Conservation (phyloP, 495 filamentous ascomycete genomes). For the Amniculicola lignicola region DNA sequence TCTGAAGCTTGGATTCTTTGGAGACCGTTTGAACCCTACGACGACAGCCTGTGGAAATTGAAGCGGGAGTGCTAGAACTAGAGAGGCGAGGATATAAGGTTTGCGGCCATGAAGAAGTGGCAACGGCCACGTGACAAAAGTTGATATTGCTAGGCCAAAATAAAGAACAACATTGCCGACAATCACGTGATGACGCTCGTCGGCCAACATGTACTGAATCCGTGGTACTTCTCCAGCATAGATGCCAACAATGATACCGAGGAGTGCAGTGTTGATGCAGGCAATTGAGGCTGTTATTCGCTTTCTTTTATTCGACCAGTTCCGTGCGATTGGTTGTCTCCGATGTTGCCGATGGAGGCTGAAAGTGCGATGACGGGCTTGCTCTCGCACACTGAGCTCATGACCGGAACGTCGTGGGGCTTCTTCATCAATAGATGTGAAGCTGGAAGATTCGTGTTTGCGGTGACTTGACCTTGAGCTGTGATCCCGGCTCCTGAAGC, state of each 20-base stretch:
- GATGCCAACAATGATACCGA: slow-evolving; percentile 68
- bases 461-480: not conserved
- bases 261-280: slow-evolving; percentile 65
- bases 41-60: slow-evolving; percentile 71
- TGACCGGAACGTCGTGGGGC: not conserved
- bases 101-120: slow-evolving; percentile 74
- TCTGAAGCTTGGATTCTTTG: slow-evolving; percentile 54
- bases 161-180: slow-evolving; percentile 72
- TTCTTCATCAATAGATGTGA: not conserved
- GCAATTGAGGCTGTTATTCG: slow-evolving; percentile 62
- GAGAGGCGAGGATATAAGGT: slow-evolving; percentile 63
- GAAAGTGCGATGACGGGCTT: slow-evolving; percentile 22
- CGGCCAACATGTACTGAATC: slow-evolving; percentile 68
- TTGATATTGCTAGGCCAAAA: slow-evolving; percentile 63
- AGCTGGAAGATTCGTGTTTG: not conserved
- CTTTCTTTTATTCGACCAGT: slow-evolving; percentile 64
- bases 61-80: slow-evolving; percentile 65
- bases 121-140: slow-evolving; percentile 67
- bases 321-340: slow-evolving; percentile 51
- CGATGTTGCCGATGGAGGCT: slow-evolving; percentile 28
- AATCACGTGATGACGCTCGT: slow-evolving; percentile 61
- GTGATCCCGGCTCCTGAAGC: slow-evolving; percentile 3
- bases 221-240: slow-evolving; percentile 73
- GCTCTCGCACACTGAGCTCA: slow-evolving; percentile 20
- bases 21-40: slow-evolving; percentile 53